phyloP scores from a whole-genome alignment of 257 asterid genomes.

The Penstemon newberryi region DNA sequence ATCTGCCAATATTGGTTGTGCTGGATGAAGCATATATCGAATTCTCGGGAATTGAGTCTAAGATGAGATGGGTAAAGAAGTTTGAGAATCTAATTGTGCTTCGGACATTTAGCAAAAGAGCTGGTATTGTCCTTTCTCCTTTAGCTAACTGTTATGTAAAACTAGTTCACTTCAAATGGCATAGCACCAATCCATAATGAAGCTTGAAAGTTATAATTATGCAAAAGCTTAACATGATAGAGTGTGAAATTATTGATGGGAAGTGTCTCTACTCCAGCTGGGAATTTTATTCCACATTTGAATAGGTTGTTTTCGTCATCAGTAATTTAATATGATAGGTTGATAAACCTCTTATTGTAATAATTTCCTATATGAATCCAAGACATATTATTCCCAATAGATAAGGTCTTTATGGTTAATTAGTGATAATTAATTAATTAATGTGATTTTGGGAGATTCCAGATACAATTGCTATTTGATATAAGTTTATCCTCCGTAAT shows the following conservation, averaged over 20 bases:
- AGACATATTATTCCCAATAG: not conserved
- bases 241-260: constrained; percentile 1
- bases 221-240: not conserved
- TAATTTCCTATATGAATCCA: not conserved
- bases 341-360: not conserved
- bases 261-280: not conserved
- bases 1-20: constrained; percentile 79
- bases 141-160: too few relatives aligned
- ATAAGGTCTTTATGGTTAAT: not conserved
- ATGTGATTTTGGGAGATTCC: too few relatives aligned
- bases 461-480: too few relatives aligned
- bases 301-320: not conserved
- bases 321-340: not conserved
- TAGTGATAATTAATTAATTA: too few relatives aligned
- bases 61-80: constrained; percentile 98
- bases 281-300: too few relatives aligned
- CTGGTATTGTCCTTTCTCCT: constrained; percentile 53
- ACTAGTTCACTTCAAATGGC: not conserved
- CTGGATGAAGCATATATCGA: constrained; percentile 97
- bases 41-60: constrained; percentile 81
- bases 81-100: constrained; percentile 91
- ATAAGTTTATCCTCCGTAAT: not conserved
- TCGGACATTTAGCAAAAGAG: constrained; percentile 97
- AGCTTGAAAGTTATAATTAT: not conserved
- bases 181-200: too few relatives aligned